Conservation (phyloP, 2,329 filamentous ascomycete species). For the Fusarium cicatricum region DNA sequence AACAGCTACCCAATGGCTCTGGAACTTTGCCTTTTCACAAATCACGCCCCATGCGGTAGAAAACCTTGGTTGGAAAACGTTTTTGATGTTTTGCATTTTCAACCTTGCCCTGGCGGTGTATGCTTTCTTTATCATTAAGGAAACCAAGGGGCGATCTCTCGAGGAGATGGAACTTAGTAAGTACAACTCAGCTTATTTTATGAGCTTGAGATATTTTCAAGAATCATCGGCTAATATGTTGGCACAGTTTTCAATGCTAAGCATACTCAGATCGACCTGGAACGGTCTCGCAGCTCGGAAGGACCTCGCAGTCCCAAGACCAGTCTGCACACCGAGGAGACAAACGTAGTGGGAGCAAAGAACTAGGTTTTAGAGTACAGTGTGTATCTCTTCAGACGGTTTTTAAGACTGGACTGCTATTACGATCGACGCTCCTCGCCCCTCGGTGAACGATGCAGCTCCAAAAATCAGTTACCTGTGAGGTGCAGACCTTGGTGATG, state of each 20-base stretch:
- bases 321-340: conserved; percentile 15
- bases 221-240: not conserved
- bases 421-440: too few relatives aligned
- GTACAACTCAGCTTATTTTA: not conserved
- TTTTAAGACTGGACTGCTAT: not conserved
- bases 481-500: too few relatives aligned
- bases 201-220: not conserved
- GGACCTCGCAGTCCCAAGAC: conserved; percentile 3
- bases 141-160: conserved; percentile 42
- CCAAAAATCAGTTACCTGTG: too few relatives aligned
- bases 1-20: conserved; percentile 60
- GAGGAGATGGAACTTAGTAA: conserved; percentile 41
- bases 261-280: conserved; percentile 20
- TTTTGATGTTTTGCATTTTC: conserved; percentile 59
- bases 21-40: conserved; percentile 59
- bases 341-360: conserved; percentile 1
- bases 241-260: conserved; percentile 35
- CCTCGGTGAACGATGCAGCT: too few relatives aligned
- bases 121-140: conserved; percentile 53
- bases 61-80: conserved; percentile 57
- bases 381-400: too few relatives aligned
- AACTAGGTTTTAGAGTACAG: not conserved
- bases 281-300: not conserved
- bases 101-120: conserved; percentile 56
- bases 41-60: conserved; percentile 57